Conservation (phyloP, 164 flowering plant species). For the Warburgia ugandensis region DNA sequence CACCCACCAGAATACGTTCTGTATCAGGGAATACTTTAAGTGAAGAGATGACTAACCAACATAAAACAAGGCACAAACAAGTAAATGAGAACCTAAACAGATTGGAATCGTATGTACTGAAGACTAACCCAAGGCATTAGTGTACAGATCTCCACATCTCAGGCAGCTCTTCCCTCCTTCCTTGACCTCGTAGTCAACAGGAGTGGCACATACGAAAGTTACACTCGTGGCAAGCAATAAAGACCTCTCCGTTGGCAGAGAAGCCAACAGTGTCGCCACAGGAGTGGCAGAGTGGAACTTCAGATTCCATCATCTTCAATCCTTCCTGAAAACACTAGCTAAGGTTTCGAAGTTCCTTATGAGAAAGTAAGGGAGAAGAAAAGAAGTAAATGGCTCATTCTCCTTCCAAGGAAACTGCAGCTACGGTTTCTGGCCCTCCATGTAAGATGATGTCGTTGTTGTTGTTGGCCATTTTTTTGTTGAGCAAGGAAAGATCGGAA, state of each 20-base stretch:
- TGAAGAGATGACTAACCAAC: too few species aligned
- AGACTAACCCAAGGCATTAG: constrained; percentile 24
- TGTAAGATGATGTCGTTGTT: too few species aligned
- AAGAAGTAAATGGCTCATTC: too few species aligned
- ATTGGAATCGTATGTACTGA: background rate
- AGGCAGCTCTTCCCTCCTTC: constrained; percentile 68
- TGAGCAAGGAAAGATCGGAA: constrained; percentile 36
- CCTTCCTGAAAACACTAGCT: background rate
- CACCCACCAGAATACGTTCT: too few species aligned
- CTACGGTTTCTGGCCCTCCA: too few species aligned
- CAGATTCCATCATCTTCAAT: constrained; percentile 65
- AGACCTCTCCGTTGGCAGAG: constrained; percentile 52
- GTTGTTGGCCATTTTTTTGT: too few species aligned
- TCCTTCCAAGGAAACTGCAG: too few species aligned
- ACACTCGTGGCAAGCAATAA: constrained; percentile 85
- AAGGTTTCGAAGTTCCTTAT: background rate
- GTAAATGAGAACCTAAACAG: background rate
- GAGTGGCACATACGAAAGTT: constrained; percentile 60
- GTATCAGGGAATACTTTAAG: too few species aligned
- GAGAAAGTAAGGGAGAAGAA: background rate
- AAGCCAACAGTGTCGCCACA: constrained; percentile 73
- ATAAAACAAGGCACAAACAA: too few species aligned
- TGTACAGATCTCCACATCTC: constrained; percentile 58
- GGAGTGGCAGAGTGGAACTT: constrained; percentile 55
- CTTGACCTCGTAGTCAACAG: constrained; percentile 62